Evolutionary conservation across 2,329 filamentous ascomycete genomes (phyloP).

Genomic region (Talaromyces amestolkiae): DNA sequence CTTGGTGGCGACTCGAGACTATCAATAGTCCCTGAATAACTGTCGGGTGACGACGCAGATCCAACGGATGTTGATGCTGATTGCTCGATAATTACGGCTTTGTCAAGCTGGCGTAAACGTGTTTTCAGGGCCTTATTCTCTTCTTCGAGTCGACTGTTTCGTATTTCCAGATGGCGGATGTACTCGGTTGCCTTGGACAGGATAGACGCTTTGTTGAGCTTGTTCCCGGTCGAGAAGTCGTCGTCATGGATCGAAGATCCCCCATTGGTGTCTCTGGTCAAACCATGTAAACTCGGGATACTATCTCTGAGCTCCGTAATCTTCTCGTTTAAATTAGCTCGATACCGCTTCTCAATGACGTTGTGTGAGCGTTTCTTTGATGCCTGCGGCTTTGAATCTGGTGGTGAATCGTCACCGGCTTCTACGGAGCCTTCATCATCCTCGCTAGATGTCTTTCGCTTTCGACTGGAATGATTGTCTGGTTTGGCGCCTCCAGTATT

Average conservation of each 20-base stretch:
- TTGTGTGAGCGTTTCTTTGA: slow-evolving; percentile 94
- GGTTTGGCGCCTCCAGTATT: slow-evolving; percentile 17
- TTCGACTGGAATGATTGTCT: slow-evolving; percentile 47
- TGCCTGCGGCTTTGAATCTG: slow-evolving; percentile 53
- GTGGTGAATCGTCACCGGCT: slow-evolving; percentile 48
- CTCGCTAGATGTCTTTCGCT: slow-evolving; percentile 65
- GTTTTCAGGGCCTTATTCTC: slow-evolving; percentile 78
- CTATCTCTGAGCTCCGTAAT: slow-evolving; percentile 89
- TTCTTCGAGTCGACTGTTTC: slow-evolving; percentile 76
- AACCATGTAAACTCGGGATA: slow-evolving; percentile 82
- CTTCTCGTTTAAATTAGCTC: slow-evolving; percentile 95
- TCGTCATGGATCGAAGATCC: slow-evolving; percentile 63
- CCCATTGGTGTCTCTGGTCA: slow-evolving; percentile 59
- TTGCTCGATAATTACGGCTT: slow-evolving; percentile 47
- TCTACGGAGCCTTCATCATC: slow-evolving; percentile 42
- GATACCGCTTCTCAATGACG: slow-evolving; percentile 96
- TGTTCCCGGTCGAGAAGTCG: slow-evolving; percentile 81
- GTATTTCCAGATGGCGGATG: slow-evolving; percentile 87
- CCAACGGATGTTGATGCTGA: slow-evolving; percentile 35
- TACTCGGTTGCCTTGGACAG: slow-evolving; percentile 95
- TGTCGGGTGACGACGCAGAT: slow-evolving; percentile 42
- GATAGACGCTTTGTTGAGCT: slow-evolving; percentile 96
- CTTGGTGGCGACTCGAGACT: slow-evolving; percentile 38
- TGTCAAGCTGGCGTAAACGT: slow-evolving; percentile 76
- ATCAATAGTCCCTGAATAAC: slow-evolving; percentile 38